phyloP scores from a whole-genome alignment of 1,284 basidiomycete species.

The Trametes hirsuta region DNA sequence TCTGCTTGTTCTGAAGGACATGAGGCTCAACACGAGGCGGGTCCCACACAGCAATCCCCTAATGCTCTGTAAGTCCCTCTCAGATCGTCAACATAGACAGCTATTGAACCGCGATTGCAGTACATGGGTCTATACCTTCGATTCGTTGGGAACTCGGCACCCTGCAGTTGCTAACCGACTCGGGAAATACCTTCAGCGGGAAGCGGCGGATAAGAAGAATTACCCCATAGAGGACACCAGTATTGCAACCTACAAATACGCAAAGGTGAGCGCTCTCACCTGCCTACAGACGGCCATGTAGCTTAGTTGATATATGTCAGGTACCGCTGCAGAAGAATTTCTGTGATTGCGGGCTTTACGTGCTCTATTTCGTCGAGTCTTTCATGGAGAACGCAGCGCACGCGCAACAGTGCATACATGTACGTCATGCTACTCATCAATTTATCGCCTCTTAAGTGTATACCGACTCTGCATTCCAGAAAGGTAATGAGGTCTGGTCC shows the following conservation, averaged over 20 bases:
- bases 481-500: slow-evolving; percentile 53
- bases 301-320: slow-evolving; percentile 40
- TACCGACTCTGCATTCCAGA: slow-evolving; percentile 15
- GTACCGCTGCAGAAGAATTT: slow-evolving; percentile 83
- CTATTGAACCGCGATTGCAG: slow-evolving; percentile 39
- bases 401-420: slow-evolving; percentile 51
- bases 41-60: no score
- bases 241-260: slow-evolving; percentile 47
- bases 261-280: slow-evolving; percentile 43
- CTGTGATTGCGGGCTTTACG: slow-evolving; percentile 85
- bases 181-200: slow-evolving; percentile 70
- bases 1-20: no score
- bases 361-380: slow-evolving; percentile 77
- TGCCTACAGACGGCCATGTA: background rate
- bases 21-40: no score
- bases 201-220: slow-evolving; percentile 79
- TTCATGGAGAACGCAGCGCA: slow-evolving; percentile 64
- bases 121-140: slow-evolving; percentile 83
- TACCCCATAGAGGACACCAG: slow-evolving; percentile 41
- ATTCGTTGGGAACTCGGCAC: slow-evolving; percentile 82
- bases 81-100: no score
- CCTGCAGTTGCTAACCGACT: slow-evolving; percentile 64
- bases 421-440: slow-evolving; percentile 29
- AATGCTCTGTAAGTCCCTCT: no score
- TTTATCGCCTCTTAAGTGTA: background rate